These are phyloP conservation scores for Russula brevipes DNA, from an alignment of 768 basidiomycete species.

Conservation along the genomic window DNA sequence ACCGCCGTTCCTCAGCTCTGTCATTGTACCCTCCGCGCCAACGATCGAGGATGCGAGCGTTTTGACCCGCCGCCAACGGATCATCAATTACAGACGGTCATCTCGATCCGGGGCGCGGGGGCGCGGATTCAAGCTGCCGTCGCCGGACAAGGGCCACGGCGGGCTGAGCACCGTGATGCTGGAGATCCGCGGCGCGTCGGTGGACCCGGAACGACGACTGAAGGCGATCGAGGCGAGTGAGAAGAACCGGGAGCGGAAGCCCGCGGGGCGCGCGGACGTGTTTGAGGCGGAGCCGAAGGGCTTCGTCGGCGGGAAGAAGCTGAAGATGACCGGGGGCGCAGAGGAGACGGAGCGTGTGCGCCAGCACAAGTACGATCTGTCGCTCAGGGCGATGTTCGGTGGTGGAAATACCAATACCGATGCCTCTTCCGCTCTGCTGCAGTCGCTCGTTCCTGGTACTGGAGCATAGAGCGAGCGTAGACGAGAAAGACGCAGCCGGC, in stretches of 20 bases:
- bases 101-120: slow-evolving; percentile 50
- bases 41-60: slow-evolving; percentile 57
- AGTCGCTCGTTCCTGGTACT: background rate
- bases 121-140: slow-evolving; percentile 51
- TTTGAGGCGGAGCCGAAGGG: slow-evolving; percentile 78
- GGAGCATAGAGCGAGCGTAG: no score
- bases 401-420: slow-evolving; percentile 21
- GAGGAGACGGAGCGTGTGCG: slow-evolving; percentile 87
- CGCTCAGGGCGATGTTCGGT: slow-evolving; percentile 86
- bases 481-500: no score
- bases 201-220: slow-evolving; percentile 79
- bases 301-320: slow-evolving; percentile 81
- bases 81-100: slow-evolving; percentile 70
- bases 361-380: slow-evolving; percentile 76
- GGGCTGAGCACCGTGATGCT: slow-evolving; percentile 78
- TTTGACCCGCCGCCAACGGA: slow-evolving; percentile 65
- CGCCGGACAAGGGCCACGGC: slow-evolving; percentile 59
- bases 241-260: slow-evolving; percentile 71
- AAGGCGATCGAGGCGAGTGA: slow-evolving; percentile 91
- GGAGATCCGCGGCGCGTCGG: slow-evolving; percentile 78
- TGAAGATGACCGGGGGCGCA: slow-evolving; percentile 94
- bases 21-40: slow-evolving; percentile 33
- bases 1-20: slow-evolving; percentile 48
- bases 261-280: slow-evolving; percentile 68
- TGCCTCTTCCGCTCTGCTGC: slow-evolving; percentile 6